These are phyloP conservation scores for Beauveria varroae DNA, from an alignment of 2,329 filamentous ascomycete species.

Conservation along the genomic window DNA sequence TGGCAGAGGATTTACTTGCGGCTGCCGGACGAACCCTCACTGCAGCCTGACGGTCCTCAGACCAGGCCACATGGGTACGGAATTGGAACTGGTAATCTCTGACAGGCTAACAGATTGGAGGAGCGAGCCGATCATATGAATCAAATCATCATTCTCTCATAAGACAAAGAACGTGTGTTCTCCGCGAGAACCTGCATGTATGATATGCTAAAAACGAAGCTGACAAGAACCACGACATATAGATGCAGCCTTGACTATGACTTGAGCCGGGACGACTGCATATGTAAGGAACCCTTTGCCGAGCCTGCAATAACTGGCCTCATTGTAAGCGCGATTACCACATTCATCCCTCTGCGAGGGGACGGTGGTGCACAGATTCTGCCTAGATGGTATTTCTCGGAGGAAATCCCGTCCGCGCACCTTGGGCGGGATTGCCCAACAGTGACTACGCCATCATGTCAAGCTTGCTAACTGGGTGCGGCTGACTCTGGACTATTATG, in stretches of 20 bases:
- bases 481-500: too few species aligned
- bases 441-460: too few species aligned
- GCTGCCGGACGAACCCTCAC: neutral
- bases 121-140: neutral
- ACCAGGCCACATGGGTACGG: neutral
- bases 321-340: neutral
- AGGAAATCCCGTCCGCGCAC: too few species aligned
- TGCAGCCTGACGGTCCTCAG: neutral
- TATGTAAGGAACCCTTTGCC: neutral
- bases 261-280: neutral
- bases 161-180: neutral
- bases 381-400: neutral
- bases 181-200: neutral
- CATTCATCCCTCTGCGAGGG: neutral
- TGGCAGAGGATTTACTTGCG: neutral
- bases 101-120: neutral
- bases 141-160: neutral
- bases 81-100: neutral
- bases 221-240: neutral
- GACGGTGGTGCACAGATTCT: neutral
- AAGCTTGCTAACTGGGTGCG: too few species aligned
- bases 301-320: neutral
- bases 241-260: neutral
- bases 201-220: neutral
- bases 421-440: too few species aligned